A percentile compares a stretch with the other conserved stretches of the same genome.
Conservation (phyloP, 768 basidiomycete species). For the Tulasnella sp. region DNA sequence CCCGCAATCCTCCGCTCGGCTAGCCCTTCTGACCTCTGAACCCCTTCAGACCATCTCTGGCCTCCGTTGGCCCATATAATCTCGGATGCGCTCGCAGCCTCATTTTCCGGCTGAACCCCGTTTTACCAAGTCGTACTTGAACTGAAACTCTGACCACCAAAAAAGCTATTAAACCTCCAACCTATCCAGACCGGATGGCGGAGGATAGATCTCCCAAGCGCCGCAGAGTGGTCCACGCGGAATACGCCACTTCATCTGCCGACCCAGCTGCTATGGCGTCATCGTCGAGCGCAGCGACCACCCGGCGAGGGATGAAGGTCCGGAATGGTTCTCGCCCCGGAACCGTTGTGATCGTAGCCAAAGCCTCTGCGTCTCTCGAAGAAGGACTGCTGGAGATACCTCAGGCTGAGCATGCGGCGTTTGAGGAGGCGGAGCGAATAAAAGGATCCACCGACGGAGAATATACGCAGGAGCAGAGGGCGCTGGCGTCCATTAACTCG, state of each 20-base stretch:
- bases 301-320: background rate
- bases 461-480: background rate
- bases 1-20: conserved; percentile 1
- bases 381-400: background rate
- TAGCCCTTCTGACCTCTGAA: conserved; percentile 1
- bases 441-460: background rate
- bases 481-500: conserved; percentile 8
- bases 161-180: background rate
- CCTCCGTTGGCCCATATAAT: background rate
- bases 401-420: conserved; percentile 2
- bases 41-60: background rate
- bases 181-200: background rate
- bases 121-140: background rate
- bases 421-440: background rate
- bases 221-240: background rate
- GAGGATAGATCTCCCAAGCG: conserved; percentile 13
- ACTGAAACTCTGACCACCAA: background rate
- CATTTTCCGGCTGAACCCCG: background rate
- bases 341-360: background rate
- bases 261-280: conserved; percentile 6
- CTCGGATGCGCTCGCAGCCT: background rate
- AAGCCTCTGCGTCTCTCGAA: background rate
- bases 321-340: background rate
- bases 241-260: conserved; percentile 10
- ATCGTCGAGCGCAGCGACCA: background rate